Evolutionary conservation across 2,329 filamentous ascomycete genomes (phyloP).

Genomic region (Colletotrichum sp.): DNA sequence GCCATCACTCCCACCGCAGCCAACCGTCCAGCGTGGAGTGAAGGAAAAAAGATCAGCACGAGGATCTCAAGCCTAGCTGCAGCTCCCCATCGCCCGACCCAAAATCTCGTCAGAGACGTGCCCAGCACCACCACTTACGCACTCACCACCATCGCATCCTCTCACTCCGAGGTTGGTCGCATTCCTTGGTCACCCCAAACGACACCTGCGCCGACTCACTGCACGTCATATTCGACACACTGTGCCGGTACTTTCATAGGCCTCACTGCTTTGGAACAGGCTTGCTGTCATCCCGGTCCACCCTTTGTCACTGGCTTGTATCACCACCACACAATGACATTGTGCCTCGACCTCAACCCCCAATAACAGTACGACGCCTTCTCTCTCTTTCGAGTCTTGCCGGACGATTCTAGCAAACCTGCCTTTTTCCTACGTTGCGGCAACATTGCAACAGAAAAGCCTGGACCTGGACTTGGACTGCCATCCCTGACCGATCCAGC

Average conservation of each 20-base stretch:
- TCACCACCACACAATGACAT: slow-evolving; percentile 11
- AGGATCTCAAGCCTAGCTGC: background rate
- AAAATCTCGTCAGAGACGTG: background rate
- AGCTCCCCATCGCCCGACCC: background rate
- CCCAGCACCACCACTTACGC: background rate
- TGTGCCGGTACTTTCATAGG: slow-evolving; percentile 16
- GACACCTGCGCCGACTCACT: background rate
- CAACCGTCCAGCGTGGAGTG: background rate
- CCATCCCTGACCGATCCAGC: background rate
- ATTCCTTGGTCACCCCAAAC: background rate
- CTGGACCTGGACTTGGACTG: background rate
- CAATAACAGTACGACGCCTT: slow-evolving; percentile 4
- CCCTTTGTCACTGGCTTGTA: slow-evolving; percentile 1
- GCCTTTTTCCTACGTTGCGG: background rate
- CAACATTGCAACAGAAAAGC: background rate
- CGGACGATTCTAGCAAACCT: slow-evolving; percentile 6
- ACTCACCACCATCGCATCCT: background rate
- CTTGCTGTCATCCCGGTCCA: background rate
- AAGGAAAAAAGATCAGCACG: background rate
- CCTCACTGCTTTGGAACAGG: slow-evolving; percentile 8
- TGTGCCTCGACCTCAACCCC: slow-evolving; percentile 5
- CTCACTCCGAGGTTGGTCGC: background rate
- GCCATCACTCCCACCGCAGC: slow-evolving; percentile 1
- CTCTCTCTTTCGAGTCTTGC: background rate
- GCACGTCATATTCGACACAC: slow-evolving; percentile 15